These are phyloP conservation scores for Ceratonia siliqua DNA, from an alignment of 306 rosid species.

Conservation along the genomic window DNA sequence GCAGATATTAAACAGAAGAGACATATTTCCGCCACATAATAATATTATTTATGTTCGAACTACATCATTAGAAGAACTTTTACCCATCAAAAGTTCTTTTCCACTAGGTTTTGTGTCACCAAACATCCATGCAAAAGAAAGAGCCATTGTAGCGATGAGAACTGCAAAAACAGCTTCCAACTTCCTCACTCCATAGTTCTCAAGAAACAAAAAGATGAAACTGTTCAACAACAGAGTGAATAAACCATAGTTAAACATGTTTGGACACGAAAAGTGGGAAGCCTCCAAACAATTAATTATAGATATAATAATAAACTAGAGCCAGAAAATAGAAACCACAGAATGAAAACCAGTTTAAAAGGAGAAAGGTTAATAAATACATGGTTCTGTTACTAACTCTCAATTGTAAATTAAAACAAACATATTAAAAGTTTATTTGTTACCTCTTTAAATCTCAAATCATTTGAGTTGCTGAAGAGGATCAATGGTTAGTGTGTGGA, in stretches of 20 bases:
- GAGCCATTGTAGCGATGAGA: conserved; percentile 50
- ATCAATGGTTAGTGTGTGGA: background rate
- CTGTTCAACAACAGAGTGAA: conserved; percentile 34
- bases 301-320: background rate
- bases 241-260: conserved; percentile 15
- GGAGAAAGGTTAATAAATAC: background rate
- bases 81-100: conserved; percentile 49
- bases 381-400: background rate
- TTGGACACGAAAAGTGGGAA: background rate
- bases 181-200: conserved; percentile 61
- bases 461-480: background rate
- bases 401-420: background rate
- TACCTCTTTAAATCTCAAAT: background rate
- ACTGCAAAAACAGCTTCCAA: conserved; percentile 54
- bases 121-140: conserved; percentile 59
- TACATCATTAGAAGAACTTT: background rate
- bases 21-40: background rate
- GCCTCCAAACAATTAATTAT: background rate
- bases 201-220: conserved; percentile 52
- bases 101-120: conserved; percentile 53
- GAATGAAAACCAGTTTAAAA: background rate
- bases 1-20: background rate
- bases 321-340: background rate
- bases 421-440: background rate
- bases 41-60: background rate